Evolutionary conservation across 192 early-diverging fungal species (phyloP).

Genomic region (Diversispora eburnea): DNA sequence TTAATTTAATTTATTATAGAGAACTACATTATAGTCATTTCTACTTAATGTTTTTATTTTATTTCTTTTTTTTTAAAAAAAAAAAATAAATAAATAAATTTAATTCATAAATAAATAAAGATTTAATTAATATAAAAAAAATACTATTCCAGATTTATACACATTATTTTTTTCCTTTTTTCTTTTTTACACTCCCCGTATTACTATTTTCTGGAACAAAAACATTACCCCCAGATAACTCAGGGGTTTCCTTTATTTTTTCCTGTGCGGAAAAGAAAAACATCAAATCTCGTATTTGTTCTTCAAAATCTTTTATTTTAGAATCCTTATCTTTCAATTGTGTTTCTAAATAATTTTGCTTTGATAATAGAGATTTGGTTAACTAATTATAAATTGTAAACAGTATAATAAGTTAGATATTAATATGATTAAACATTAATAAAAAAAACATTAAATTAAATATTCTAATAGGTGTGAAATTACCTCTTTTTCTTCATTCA

Average conservation of each 20-base stretch:
- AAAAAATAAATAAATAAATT: too few relatives aligned
- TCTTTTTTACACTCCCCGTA: constrained; percentile 16
- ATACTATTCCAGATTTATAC: too few relatives aligned
- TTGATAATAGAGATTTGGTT: constrained; percentile 49
- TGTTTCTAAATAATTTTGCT: constrained; percentile 59
- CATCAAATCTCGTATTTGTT: constrained; percentile 91
- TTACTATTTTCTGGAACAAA: constrained; percentile 6
- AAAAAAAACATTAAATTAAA: neutral
- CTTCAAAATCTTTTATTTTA: constrained; percentile 65
- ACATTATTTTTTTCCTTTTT: constrained; percentile 23
- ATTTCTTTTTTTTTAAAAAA: too few relatives aligned
- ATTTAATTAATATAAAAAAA: too few relatives aligned
- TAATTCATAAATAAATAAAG: too few relatives aligned
- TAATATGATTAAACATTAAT: neutral
- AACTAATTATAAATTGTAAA: constrained; percentile 19
- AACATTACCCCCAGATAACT: constrained; percentile 17
- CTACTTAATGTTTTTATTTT: too few relatives aligned
- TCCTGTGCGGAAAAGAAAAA: constrained; percentile 78
- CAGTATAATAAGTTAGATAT: neutral
- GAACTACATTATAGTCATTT: too few relatives aligned
- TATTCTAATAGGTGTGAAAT: constrained; percentile 36
- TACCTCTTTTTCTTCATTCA: constrained; percentile 71
- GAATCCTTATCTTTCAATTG: constrained; percentile 56
- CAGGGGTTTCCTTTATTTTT: constrained; percentile 49
- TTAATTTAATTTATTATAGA: too few relatives aligned